Evolutionary conservation across 306 rosid genomes (phyloP), one percentile per base, ranked within the genome.

Genomic region (Trichosanthes cucumerina): DNA sequence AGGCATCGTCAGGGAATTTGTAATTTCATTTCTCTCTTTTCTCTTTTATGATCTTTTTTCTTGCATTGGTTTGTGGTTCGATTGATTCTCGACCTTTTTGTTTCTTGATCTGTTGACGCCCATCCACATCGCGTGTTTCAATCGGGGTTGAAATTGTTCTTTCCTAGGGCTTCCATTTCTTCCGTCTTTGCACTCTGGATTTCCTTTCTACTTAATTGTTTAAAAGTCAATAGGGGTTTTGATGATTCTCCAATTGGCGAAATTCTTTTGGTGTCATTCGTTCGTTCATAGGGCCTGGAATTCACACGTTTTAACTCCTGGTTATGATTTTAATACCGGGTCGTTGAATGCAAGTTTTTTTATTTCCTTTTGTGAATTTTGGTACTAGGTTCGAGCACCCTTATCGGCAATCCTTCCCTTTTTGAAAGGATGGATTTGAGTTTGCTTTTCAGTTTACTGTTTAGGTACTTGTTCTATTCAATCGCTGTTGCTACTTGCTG

Each of bases 1-100:
- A 76, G 99, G 98, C 83, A 88, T 95, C 73, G 97, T 95, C 84
- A 64, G 87, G 14, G 99, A 95, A 85, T 95, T 95, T 80, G 96
- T 93, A 86, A 50, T 19, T 13, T 23, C 26, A 21, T 70, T 13
- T 12, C 33, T 33, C 11, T 49, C 62, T 38, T n/a, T 53, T 6
- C 11, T 41, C 6, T n/a, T 34, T 49, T 34, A 50, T 19, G 5
- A 44, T 34, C 4, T 26, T 47, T 14, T n/a, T n/a, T 65, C 47
- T 65, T 79, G 15, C n/a, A 5, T 39, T 63, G 7, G 18, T 38
- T 0, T 26, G 52, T 66, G 34, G 16, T 78, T 14, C 4, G 10
- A 31, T 78, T 13, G 12, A 28, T 3, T 13, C 6, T 47, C n/a
- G 39, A n/a, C 33, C n/a, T 16, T 46, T 31, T 38, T n/a, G 16